These are phyloP conservation scores for Epichloe elymi DNA, from an alignment of 2,329 filamentous ascomycete species.

Conservation along the genomic window DNA sequence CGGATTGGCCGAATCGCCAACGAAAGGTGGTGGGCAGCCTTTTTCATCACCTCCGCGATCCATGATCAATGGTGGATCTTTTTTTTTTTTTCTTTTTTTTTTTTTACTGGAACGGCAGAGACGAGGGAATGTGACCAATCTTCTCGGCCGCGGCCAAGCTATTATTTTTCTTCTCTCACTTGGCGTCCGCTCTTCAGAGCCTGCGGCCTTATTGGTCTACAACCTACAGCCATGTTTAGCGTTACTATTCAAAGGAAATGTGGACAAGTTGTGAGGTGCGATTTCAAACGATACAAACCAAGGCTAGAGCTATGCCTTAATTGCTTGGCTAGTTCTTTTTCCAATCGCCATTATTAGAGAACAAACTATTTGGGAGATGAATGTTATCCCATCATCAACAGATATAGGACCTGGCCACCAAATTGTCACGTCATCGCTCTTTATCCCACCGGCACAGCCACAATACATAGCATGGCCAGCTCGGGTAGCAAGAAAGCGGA, in stretches of 20 bases:
- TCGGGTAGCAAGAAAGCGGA: neutral
- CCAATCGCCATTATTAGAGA: neutral
- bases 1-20: neutral
- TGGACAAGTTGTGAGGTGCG: neutral
- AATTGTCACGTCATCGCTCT: too few relatives aligned
- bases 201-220: neutral
- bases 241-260: neutral
- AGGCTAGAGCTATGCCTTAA: neutral
- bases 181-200: neutral
- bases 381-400: neutral
- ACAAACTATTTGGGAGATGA: neutral
- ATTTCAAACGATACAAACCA: neutral
- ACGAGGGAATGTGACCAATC: neutral
- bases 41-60: neutral
- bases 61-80: neutral
- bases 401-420: neutral
- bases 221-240: neutral
- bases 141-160: slow-evolving; percentile 6
- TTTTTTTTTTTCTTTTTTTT: too few relatives aligned
- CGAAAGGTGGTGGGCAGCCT: neutral
- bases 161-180: neutral
- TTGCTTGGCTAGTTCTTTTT: neutral
- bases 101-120: neutral
- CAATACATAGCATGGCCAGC: neutral
- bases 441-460: neutral